Evolutionary conservation across 2,329 filamentous ascomycete species (phyloP).

Genomic region (Ambrosiella beaveri): DNA sequence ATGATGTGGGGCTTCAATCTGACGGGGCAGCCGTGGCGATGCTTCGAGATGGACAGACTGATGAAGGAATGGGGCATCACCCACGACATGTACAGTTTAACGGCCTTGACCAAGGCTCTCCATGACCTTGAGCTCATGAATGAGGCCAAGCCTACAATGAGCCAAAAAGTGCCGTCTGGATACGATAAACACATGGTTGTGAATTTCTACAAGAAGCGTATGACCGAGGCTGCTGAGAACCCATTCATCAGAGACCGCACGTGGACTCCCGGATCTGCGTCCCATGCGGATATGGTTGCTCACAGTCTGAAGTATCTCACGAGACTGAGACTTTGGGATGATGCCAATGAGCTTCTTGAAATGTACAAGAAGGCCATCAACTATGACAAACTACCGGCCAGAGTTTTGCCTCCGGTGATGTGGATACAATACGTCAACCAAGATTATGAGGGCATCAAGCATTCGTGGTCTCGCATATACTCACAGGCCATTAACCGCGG

Average conservation of each 20-base stretch:
- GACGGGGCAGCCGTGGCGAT: slow-evolving; percentile 23
- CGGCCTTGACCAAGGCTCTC: slow-evolving; percentile 9
- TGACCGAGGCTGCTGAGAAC: slow-evolving; percentile 13
- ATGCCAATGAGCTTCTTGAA: slow-evolving; percentile 39
- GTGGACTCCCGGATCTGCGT: slow-evolving; percentile 12
- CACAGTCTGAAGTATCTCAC: slow-evolving; percentile 21
- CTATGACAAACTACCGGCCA: slow-evolving; percentile 27
- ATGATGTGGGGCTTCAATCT: slow-evolving; percentile 28
- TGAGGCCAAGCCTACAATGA: slow-evolving; percentile 24
- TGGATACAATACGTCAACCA: slow-evolving; percentile 37
- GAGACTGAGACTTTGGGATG: slow-evolving; percentile 28
- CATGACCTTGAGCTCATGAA: slow-evolving; percentile 20
- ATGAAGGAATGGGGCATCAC: slow-evolving; percentile 27
- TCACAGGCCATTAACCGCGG: slow-evolving; percentile 13
- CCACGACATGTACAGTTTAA: slow-evolving; percentile 24
- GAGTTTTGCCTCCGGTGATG: slow-evolving; percentile 51
- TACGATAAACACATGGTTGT: slow-evolving; percentile 18
- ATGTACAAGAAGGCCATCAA: slow-evolving; percentile 26
- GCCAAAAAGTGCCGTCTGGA: slow-evolving; percentile 16
- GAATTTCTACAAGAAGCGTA: slow-evolving; percentile 17
- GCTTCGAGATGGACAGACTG: slow-evolving; percentile 26
- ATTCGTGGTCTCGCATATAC: slow-evolving; percentile 45
- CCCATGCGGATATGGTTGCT: slow-evolving; percentile 18
- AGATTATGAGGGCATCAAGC: slow-evolving; percentile 42
- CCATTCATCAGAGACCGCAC: slow-evolving; percentile 10